phyloP scores from a whole-genome alignment of 208 protist genomes.

The Crithidia bombi region DNA sequence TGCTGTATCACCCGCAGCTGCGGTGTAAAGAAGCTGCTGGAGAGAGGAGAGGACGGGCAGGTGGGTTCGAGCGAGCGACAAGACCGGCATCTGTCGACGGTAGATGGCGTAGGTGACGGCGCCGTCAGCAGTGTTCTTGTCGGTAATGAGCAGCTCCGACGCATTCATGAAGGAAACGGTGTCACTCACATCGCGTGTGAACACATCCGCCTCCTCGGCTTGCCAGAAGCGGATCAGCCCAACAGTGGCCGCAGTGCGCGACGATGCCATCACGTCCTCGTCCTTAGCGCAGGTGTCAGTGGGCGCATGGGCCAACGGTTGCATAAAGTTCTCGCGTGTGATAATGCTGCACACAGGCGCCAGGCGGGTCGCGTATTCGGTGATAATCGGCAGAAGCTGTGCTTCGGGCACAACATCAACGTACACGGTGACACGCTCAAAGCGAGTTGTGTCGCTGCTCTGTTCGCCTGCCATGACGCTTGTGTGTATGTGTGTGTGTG shows the following conservation, averaged over 20 bases:
- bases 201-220: constrained; percentile 49
- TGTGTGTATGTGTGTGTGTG: not conserved
- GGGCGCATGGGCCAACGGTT: not conserved
- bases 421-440: constrained; percentile 31
- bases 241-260: constrained; percentile 13
- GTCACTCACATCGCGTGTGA: constrained; percentile 41
- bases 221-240: constrained; percentile 55
- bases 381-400: not conserved
- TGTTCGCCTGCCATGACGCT: not conserved
- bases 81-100: constrained; percentile 66
- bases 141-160: constrained; percentile 61
- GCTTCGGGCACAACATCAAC: constrained; percentile 12
- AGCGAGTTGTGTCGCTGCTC: constrained; percentile 9
- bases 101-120: constrained; percentile 72
- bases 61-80: constrained; percentile 33
- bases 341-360: not conserved
- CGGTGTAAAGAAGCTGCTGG: constrained; percentile 25
- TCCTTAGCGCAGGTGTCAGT: not conserved
- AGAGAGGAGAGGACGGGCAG: constrained; percentile 2
- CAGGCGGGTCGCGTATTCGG: not conserved
- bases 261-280: not conserved
- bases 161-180: constrained; percentile 43
- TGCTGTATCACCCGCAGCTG: not conserved
- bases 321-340: not conserved
- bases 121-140: constrained; percentile 34